phyloP scores from a whole-genome alignment of 495 filamentous ascomycete species.

The Neurospora hispaniola region DNA sequence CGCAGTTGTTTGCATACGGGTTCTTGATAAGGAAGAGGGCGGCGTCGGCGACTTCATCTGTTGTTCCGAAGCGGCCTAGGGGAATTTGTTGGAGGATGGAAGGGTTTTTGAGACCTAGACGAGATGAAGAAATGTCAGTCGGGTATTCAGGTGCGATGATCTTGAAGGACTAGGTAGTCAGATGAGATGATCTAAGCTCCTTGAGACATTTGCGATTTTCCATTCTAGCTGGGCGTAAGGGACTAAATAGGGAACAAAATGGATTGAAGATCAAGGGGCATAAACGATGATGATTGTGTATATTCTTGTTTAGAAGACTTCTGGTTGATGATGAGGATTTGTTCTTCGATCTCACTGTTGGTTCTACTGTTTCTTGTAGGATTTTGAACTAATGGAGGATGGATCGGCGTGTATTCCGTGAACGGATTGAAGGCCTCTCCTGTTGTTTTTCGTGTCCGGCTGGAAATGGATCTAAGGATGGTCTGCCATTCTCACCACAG shows the following conservation, averaged over 20 bases:
- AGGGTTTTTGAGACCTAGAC: conserved; percentile 17
- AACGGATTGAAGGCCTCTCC: background rate
- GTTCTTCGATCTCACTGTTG: background rate
- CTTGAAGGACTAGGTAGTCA: background rate
- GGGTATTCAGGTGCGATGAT: background rate
- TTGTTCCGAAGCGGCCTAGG: conserved; percentile 54
- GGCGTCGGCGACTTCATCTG: conserved; percentile 69
- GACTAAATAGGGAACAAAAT: background rate
- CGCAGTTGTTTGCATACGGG: conserved; percentile 72
- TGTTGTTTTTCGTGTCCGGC: no score
- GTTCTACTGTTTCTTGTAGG: background rate
- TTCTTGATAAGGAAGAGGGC: conserved; percentile 69
- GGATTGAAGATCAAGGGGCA: background rate
- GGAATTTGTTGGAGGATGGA: conserved; percentile 41
- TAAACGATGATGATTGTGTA: background rate
- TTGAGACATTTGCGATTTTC: background rate
- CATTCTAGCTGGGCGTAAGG: background rate
- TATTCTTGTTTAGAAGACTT: background rate
- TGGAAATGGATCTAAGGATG: no score
- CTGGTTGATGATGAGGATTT: background rate
- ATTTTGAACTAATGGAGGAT: background rate
- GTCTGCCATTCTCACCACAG: no score
- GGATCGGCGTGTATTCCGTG: background rate
- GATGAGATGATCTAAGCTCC: background rate
- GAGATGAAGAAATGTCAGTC: background rate